These are phyloP conservation scores for Trichophyton simii DNA, from an alignment of 2,329 filamentous ascomycete genomes.

Conservation along the genomic window DNA sequence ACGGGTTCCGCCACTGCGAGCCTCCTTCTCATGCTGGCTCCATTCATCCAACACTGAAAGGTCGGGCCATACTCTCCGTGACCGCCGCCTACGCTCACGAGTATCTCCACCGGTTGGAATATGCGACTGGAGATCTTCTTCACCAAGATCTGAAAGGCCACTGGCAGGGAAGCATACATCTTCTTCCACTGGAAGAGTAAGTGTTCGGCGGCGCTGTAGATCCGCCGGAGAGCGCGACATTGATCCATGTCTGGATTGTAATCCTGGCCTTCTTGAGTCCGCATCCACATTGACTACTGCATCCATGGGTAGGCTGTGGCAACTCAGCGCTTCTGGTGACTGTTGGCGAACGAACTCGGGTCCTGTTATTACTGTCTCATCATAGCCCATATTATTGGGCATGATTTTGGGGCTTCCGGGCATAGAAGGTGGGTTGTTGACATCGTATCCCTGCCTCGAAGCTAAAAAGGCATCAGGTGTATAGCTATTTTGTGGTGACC, in stretches of 20 bases:
- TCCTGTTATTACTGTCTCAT: conserved; percentile 41
- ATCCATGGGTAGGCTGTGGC: conserved; percentile 22
- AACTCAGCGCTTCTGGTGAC: conserved; percentile 24
- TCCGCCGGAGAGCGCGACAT: conserved; percentile 27
- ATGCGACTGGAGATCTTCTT: conserved; percentile 53
- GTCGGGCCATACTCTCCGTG: conserved; percentile 73
- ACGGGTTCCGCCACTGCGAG: conserved; percentile 65
- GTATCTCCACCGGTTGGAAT: conserved; percentile 34
- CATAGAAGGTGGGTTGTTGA: conserved; percentile 54
- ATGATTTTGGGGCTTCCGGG: conserved; percentile 46
- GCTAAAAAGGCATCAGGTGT: conserved; percentile 9
- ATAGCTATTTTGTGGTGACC: conserved; percentile 5
- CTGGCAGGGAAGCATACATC: conserved; percentile 88
- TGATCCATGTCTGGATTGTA: conserved; percentile 29
- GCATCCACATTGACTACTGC: conserved; percentile 36
- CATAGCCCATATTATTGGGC: conserved; percentile 40
- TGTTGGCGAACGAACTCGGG: conserved; percentile 26
- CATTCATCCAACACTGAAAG: conserved; percentile 74
- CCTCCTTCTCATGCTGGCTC: conserved; percentile 81
- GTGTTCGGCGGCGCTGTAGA: conserved; percentile 42
- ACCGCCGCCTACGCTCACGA: conserved; percentile 41
- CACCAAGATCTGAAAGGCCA: conserved; percentile 64
- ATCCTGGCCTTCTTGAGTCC: conserved; percentile 14
- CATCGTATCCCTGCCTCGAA: conserved; percentile 39
- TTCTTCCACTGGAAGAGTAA: conserved; percentile 56